These are phyloP conservation scores for Wickerhamiella qilinensis DNA, from an alignment of 805 yeast species.

Conservation along the genomic window DNA sequence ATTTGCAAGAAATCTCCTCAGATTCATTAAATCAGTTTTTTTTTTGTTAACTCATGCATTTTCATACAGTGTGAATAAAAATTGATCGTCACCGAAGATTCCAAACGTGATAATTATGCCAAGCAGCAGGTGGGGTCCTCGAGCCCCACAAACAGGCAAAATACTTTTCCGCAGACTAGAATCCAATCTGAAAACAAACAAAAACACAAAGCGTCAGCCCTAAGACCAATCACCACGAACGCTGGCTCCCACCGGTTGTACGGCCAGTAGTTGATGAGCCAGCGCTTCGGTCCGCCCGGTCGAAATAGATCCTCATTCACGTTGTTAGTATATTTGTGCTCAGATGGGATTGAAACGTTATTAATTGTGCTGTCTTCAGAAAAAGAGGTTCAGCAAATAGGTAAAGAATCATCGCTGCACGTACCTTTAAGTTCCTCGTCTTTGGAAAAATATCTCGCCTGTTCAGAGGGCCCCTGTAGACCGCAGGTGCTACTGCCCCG, in stretches of 20 bases:
- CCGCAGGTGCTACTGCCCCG: too few relatives aligned
- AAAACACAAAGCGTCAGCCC: slow-evolving; percentile 14
- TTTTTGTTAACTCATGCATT: slow-evolving; percentile 16
- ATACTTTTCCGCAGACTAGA: not conserved
- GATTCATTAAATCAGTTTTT: slow-evolving; percentile 25
- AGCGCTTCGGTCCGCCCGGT: slow-evolving; percentile 25
- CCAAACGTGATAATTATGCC: not conserved
- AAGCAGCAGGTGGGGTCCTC: too few relatives aligned
- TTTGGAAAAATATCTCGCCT: not conserved
- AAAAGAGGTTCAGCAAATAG: slow-evolving; percentile 17
- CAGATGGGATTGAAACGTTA: slow-evolving; percentile 18
- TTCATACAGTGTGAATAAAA: slow-evolving; percentile 25
- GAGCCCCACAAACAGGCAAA: not conserved
- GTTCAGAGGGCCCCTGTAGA: too few relatives aligned
- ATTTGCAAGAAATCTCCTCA: slow-evolving; percentile 15
- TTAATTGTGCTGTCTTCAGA: slow-evolving; percentile 11
- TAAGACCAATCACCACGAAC: slow-evolving; percentile 15
- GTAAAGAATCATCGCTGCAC: slow-evolving; percentile 18
- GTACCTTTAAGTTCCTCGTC: slow-evolving; percentile 4
- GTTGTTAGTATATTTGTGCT: slow-evolving; percentile 17
- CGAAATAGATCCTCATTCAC: slow-evolving; percentile 23
- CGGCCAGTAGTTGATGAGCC: slow-evolving; percentile 15
- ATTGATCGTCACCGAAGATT: slow-evolving; percentile 18
- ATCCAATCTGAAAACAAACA: too few relatives aligned
- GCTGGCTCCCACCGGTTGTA: slow-evolving; percentile 15